These are phyloP conservation scores for Sporothrix mexicana DNA, from an alignment of 2,329 filamentous ascomycete species.

Conservation along the genomic window DNA sequence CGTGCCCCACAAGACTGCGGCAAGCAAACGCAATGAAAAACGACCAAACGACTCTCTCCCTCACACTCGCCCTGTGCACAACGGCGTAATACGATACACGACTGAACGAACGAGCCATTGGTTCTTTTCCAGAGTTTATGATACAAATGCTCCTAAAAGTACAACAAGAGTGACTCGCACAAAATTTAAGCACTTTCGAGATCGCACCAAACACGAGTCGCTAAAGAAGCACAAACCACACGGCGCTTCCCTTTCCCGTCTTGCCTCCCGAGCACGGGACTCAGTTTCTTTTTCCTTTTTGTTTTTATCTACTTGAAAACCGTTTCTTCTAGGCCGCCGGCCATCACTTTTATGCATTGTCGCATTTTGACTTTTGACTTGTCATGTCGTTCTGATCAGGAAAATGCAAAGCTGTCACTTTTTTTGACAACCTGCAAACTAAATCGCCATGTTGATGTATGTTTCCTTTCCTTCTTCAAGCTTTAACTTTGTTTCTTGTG, in stretches of 20 bases:
- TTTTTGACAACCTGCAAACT: neutral
- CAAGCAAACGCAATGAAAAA: neutral
- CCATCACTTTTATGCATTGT: too few species aligned
- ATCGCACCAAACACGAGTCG: slow-evolving; percentile 9
- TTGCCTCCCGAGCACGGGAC: neutral
- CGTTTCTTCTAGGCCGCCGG: neutral
- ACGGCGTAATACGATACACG: neutral
- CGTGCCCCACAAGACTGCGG: neutral
- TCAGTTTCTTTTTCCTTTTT: neutral
- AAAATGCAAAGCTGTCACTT: neutral
- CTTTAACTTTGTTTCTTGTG: neutral
- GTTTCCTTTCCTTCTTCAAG: neutral
- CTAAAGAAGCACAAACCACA: neutral
- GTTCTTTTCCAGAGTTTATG: neutral
- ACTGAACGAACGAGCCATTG: neutral
- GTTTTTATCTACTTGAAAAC: neutral
- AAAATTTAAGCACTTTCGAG: neutral
- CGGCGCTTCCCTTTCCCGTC: slow-evolving; percentile 1
- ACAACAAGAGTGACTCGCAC: neutral
- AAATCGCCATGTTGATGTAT: neutral
- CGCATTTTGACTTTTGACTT: neutral
- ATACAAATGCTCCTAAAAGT: neutral
- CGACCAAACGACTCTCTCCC: neutral
- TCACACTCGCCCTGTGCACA: neutral
- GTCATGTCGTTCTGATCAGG: neutral